Conservation (phyloP, 164 flowering plant genomes). For the Tinospora cordifolia region DNA sequence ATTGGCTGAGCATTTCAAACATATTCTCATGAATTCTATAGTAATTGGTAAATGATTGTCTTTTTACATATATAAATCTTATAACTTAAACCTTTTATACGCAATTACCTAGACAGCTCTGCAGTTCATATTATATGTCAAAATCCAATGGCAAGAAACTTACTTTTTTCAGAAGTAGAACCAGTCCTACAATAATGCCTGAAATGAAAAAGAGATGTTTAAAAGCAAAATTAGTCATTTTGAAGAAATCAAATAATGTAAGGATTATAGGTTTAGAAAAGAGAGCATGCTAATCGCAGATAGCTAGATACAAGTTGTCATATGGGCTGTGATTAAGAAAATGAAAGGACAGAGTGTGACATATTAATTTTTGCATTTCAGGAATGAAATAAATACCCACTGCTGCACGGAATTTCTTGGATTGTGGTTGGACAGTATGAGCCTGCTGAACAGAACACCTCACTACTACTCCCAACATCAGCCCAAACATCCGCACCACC, state of each 20-base stretch:
- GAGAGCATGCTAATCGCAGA: background rate
- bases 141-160: slow-evolving; percentile 17
- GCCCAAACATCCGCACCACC: slow-evolving; percentile 96
- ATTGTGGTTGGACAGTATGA: slow-evolving; percentile 77
- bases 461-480: slow-evolving; percentile 50
- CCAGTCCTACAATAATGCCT: slow-evolving; percentile 92
- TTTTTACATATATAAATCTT: background rate
- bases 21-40: background rate
- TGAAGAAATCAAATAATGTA: background rate
- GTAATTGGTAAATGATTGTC: background rate
- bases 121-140: background rate
- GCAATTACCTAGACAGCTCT: background rate
- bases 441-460: slow-evolving; percentile 88
- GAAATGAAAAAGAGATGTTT: slow-evolving; percentile 21
- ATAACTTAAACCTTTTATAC: background rate
- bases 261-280: background rate
- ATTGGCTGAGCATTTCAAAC: background rate
- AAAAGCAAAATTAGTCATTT: background rate
- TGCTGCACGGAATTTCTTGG: slow-evolving; percentile 54
- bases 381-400: slow-evolving; percentile 59
- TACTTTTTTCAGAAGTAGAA: slow-evolving; percentile 63
- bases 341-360: slow-evolving; percentile 2
- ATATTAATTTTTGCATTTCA: slow-evolving; percentile 14
- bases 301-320: background rate
- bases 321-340: slow-evolving; percentile 7